Evolutionary conservation across 192 early-diverging fungal species (phyloP), one percentile per base, ranked within the genome.

Genomic region (Backusella psychrophila): DNA sequence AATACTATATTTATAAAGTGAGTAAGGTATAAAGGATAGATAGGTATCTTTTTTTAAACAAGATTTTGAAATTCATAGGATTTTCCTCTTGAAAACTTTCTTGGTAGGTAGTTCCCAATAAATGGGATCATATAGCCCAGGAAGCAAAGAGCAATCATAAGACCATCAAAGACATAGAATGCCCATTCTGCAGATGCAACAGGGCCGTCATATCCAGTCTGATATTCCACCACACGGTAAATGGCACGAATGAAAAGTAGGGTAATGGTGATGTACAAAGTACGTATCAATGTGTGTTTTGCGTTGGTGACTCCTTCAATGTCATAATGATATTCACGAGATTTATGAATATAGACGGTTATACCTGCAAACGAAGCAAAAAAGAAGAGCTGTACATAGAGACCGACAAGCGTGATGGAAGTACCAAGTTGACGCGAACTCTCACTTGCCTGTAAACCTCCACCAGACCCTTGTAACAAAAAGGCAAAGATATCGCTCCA

Each of bases 101-200:
- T 69, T 8, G 68, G 68, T 26, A 69, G n/a, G 12, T 38, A 69
- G 4, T 69, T 38, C 23, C 68, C 68, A 39, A 69, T 36, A 41
- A 39, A 69, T n/a, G 38, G 38, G 4, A 69, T 23, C 3, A 19
- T 21, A 41, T 69, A 69, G 0, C 7, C 35, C 0, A 69, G 3
- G n/a, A 69, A 69, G 19, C 35, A 23, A 14, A 36, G 29, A 3
- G 36, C 4, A 38, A 69, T 69, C 19, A 41, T 5, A 21, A 69
- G 68, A 23, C 35, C 38, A 69, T 69, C 68, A 36, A 69, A 69
- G 12, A 69, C 36, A 69, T 69, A 69, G 3, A 69, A 69, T 1
- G 38, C 36, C 68, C 68, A 69, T 69, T 69, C 68, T 21, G 68
- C n/a, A 39, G 35, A 23, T 11, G 68, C 68, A 38, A 69, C 38